These are phyloP conservation scores for Annona cherimola DNA, from an alignment of 164 flowering plant genomes.

Conservation along the genomic window DNA sequence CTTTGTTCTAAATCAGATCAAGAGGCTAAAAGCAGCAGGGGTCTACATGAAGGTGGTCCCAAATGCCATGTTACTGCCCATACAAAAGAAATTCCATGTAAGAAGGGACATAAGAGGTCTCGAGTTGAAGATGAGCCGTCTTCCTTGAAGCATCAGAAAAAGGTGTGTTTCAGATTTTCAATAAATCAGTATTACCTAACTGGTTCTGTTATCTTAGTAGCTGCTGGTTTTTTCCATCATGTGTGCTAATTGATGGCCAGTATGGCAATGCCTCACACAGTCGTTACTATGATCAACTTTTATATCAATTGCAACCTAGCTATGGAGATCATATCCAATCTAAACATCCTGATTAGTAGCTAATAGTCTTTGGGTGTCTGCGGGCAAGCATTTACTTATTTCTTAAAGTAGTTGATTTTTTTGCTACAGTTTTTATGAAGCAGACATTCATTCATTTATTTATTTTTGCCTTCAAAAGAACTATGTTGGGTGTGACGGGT, in stretches of 20 bases:
- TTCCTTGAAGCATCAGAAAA: constrained; percentile 17
- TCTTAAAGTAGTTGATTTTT: too few species aligned
- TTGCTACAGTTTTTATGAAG: too few species aligned
- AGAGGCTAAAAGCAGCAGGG: constrained; percentile 13
- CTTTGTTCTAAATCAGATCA: constrained; percentile 8
- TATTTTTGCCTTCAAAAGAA: too few species aligned
- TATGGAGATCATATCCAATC: not conserved
- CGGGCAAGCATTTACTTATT: too few species aligned
- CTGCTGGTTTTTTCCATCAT: not conserved
- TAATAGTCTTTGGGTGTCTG: too few species aligned
- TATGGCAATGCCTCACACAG: not conserved
- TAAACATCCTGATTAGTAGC: not conserved
- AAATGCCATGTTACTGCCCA: not conserved
- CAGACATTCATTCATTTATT: too few species aligned
- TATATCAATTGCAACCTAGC: not conserved
- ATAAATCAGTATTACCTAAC: not conserved
- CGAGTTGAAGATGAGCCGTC: constrained; percentile 17
- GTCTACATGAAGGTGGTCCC: constrained; percentile 3
- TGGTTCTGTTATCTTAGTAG: not conserved
- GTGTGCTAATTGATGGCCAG: not conserved
- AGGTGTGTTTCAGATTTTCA: constrained; percentile 3
- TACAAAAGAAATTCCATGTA: constrained; percentile 10
- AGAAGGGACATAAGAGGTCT: constrained; percentile 31
- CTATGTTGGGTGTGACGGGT: too few species aligned
- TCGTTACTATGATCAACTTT: not conserved